Conservation (phyloP, 2,329 filamentous ascomycete species). For the Penicillium hordei region DNA sequence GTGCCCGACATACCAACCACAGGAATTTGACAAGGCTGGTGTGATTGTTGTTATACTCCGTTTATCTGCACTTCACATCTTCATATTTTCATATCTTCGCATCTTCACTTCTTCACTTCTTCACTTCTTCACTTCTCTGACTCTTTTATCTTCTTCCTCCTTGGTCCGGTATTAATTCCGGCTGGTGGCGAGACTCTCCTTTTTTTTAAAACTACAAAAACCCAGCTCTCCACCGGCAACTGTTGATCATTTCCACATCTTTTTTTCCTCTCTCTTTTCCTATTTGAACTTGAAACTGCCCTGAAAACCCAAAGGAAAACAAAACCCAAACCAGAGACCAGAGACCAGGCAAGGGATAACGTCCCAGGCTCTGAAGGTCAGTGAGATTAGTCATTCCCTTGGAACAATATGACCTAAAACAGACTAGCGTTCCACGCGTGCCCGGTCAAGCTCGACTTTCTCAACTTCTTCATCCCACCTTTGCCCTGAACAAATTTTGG, state of each 20-base stretch:
- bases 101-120: neutral
- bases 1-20: slow-evolving; percentile 10
- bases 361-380: neutral
- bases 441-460: slow-evolving; percentile 14
- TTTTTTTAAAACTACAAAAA: neutral
- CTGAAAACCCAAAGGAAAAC: neutral
- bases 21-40: slow-evolving; percentile 10
- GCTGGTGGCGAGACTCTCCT: slow-evolving; percentile 7
- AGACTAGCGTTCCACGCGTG: slow-evolving; percentile 30
- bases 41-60: neutral
- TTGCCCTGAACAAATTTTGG: slow-evolving; percentile 3
- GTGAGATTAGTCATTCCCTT: slow-evolving; percentile 1
- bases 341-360: no score
- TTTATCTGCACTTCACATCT: neutral
- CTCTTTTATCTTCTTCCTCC: neutral
- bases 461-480: slow-evolving; percentile 10
- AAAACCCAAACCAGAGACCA: neutral
- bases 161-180: slow-evolving; percentile 2
- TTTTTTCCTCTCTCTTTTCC: no score
- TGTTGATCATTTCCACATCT: neutral
- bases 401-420: slow-evolving; percentile 31
- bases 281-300: neutral
- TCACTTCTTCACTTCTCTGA: neutral
- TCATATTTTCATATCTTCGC: neutral
- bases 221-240: neutral